Evolutionary conservation across 2,329 filamentous ascomycete genomes (phyloP).

Genomic region (Pseudocercospora eumusae): DNA sequence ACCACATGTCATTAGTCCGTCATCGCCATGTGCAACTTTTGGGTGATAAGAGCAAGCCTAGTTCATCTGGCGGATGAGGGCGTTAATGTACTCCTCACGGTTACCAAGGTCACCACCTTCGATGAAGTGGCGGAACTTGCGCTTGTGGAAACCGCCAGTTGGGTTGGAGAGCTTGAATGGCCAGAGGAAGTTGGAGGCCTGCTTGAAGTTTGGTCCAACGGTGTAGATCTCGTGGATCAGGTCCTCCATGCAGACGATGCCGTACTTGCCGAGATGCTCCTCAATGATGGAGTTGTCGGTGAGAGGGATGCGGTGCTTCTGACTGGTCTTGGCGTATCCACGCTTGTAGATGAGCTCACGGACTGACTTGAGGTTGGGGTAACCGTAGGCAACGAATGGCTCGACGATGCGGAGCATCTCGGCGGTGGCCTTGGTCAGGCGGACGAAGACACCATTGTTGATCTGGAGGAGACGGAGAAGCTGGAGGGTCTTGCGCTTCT

Average conservation of each 20-base stretch:
- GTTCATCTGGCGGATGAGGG: conserved; percentile 97
- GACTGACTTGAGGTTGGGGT: conserved; percentile 98
- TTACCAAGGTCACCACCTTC: conserved; percentile 98
- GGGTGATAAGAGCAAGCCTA: conserved; percentile 51
- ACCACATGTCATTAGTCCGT: conserved; percentile 15
- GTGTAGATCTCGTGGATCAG: conserved; percentile 99
- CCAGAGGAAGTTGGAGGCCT: conserved; percentile 99
- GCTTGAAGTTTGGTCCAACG: conserved; percentile 97
- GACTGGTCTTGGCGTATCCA: conserved; percentile 89
- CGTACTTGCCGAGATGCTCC: conserved; percentile 94
- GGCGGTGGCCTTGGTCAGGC: conserved; percentile 92
- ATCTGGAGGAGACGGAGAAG: conserved; percentile 99
- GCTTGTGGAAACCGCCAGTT: conserved; percentile 88
- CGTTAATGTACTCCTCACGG: conserved; percentile 98
- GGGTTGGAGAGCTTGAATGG: conserved; percentile 99
- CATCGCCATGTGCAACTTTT: conserved; percentile 17
- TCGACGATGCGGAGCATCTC: conserved; percentile 99
- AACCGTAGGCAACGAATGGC: conserved; percentile 98
- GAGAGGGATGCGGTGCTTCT: conserved; percentile 95
- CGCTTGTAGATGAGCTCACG: conserved; percentile 99
- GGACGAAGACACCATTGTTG: conserved; percentile 99
- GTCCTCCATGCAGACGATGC: conserved; percentile 99
- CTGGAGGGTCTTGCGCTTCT: conserved; percentile 99
- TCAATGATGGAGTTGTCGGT: conserved; percentile 98
- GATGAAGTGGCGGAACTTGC: conserved; percentile 99